A percentile compares a stretch with the other conserved stretches of the same genome.
phyloP scores from a whole-genome alignment of 1,284 basidiomycete genomes.

The Leccinum laetum region DNA sequence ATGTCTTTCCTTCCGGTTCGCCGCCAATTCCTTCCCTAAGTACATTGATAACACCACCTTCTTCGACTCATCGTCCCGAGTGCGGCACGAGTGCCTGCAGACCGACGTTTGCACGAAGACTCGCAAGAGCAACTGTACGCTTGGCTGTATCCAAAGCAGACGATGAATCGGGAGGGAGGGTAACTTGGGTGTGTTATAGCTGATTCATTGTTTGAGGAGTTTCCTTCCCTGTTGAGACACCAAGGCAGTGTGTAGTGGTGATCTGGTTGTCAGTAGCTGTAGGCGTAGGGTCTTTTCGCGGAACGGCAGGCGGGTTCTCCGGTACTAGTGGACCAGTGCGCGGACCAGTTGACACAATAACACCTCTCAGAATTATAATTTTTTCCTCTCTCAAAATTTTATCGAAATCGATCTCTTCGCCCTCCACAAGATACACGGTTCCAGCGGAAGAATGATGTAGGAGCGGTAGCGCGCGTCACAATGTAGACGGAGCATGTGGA shows the following conservation, averaged over 20 bases:
- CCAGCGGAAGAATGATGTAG: constrained; percentile 59
- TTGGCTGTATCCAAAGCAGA: constrained; percentile 54
- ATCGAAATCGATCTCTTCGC: constrained; percentile 98
- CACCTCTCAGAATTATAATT: constrained; percentile 70
- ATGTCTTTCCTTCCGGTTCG: no score
- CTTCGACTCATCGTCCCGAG: no score
- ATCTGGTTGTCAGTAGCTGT: constrained; percentile 35
- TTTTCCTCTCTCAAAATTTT: constrained; percentile 84
- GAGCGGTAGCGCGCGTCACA: constrained; percentile 72
- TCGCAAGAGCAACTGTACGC: constrained; percentile 87
- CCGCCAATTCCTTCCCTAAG: no score
- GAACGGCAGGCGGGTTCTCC: constrained; percentile 89
- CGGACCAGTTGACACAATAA: constrained; percentile 66
- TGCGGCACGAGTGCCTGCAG: no score
- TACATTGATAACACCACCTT: no score
- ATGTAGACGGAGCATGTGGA: constrained; percentile 67
- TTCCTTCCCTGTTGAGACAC: constrained; percentile 36
- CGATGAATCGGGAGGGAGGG: constrained; percentile 58
- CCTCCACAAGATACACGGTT: constrained; percentile 90
- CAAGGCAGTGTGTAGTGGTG: constrained; percentile 22
- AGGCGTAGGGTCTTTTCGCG: constrained; percentile 47
- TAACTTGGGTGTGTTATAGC: constrained; percentile 93
- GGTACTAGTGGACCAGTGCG: constrained; percentile 97
- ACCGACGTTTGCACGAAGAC: constrained; percentile 55
- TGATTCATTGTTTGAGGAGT: constrained; percentile 80